Evolutionary conservation across 2,329 filamentous ascomycete genomes (phyloP).

Genomic region (Ampelomyces quisqualis): DNA sequence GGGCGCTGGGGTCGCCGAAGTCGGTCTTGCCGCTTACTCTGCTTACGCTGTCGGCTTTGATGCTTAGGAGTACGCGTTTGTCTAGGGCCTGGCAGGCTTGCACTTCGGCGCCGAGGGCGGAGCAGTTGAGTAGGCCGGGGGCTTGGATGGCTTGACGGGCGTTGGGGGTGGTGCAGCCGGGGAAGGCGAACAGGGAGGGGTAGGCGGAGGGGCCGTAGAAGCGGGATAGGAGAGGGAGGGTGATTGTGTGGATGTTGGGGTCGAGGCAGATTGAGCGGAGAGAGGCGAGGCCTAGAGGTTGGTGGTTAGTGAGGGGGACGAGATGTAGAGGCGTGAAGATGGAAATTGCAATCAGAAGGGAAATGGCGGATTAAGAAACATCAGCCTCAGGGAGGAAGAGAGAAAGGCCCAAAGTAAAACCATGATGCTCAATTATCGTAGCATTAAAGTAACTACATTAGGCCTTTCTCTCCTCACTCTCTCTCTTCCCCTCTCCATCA

Average conservation of each 20-base stretch:
- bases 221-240: slow-evolving; percentile 36
- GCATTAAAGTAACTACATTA: slow-evolving; percentile 2
- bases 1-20: slow-evolving; percentile 17
- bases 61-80: slow-evolving; percentile 45
- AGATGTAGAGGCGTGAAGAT: neutral
- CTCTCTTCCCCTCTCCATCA: neutral
- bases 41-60: slow-evolving; percentile 33
- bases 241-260: slow-evolving; percentile 41
- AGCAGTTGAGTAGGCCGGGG: slow-evolving; percentile 44
- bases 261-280: slow-evolving; percentile 37
- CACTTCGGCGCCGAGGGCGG: slow-evolving; percentile 38
- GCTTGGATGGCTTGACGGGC: slow-evolving; percentile 35
- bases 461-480: neutral
- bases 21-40: slow-evolving; percentile 18
- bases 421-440: slow-evolving; percentile 1
- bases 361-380: neutral
- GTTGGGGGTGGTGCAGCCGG: slow-evolving; percentile 38
- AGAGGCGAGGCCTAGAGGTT: slow-evolving; percentile 4
- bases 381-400: neutral
- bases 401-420: neutral
- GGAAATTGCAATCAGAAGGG: neutral
- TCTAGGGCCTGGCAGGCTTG: slow-evolving; percentile 42
- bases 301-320: neutral
- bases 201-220: slow-evolving; percentile 38
- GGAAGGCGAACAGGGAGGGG: slow-evolving; percentile 38